These are phyloP conservation scores for Salix suchowensis DNA, from an alignment of 345 rosid genomes.

Conservation along the genomic window DNA sequence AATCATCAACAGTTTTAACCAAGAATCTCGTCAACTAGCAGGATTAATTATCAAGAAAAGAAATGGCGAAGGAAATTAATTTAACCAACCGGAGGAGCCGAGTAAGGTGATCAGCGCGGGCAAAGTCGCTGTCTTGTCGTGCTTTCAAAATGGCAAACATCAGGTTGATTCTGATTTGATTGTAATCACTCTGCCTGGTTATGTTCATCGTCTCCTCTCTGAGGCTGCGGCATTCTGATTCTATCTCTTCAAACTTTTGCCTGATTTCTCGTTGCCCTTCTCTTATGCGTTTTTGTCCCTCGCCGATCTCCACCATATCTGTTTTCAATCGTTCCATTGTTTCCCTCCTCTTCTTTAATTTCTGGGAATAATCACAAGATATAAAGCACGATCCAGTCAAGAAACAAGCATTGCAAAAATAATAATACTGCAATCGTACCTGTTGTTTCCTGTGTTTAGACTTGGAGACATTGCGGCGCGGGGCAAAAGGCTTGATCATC, in stretches of 20 bases:
- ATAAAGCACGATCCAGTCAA: neutral
- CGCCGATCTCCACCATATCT: neutral
- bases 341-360: neutral
- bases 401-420: neutral
- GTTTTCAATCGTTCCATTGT: neutral
- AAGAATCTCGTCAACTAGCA: neutral
- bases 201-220: neutral
- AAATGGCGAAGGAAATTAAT: neutral
- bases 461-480: neutral
- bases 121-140: neutral
- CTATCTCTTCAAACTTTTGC: neutral
- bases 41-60: neutral
- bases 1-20: neutral
- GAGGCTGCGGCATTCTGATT: neutral
- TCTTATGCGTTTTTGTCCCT: neutral
- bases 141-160: neutral
- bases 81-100: neutral
- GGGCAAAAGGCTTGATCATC: neutral
- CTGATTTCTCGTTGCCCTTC: neutral
- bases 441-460: neutral
- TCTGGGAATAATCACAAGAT: neutral
- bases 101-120: neutral
- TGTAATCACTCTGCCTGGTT: neutral
- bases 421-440: accelerated
- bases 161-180: neutral